Evolutionary conservation across 2,329 filamentous ascomycete species (phyloP).

Genomic region (Rosellinia necatrix): DNA sequence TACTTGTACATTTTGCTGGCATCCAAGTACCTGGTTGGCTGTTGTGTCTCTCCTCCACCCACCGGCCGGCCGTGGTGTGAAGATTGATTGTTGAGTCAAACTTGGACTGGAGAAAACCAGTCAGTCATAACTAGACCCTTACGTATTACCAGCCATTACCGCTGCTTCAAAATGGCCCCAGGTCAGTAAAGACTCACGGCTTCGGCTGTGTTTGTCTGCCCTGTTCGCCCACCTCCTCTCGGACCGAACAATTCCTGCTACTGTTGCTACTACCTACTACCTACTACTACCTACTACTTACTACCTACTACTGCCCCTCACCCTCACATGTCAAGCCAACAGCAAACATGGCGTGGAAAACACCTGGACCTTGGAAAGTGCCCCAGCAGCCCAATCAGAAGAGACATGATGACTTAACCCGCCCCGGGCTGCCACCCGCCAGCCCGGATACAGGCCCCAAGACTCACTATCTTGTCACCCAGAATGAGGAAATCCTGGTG

Average conservation of each 20-base stretch:
- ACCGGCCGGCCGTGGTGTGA: no score
- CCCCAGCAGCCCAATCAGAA: constrained; percentile 47
- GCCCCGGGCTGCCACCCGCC: constrained; percentile 55
- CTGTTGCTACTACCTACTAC: background rate
- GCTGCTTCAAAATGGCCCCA: constrained; percentile 49
- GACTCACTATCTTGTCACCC: constrained; percentile 78
- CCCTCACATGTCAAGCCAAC: constrained; percentile 33
- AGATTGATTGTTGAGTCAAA: constrained; percentile 23
- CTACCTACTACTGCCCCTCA: constrained; percentile 8
- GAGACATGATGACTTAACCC: constrained; percentile 53
- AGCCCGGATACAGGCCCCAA: constrained; percentile 49
- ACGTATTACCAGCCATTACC: constrained; percentile 6
- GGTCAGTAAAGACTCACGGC: constrained; percentile 56
- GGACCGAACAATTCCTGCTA: constrained; percentile 30
- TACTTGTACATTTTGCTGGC: no score
- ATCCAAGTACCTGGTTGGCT: constrained; percentile 9
- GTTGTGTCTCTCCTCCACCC: constrained; percentile 5
- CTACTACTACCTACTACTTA: no score
- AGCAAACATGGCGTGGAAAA: constrained; percentile 60
- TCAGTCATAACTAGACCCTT: constrained; percentile 11
- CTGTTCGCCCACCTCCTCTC: constrained; percentile 38
- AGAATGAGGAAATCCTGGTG: constrained; percentile 85
- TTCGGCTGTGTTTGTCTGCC: constrained; percentile 54
- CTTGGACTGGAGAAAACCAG: constrained; percentile 9
- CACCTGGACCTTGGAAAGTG: constrained; percentile 54